phyloP scores from a whole-genome alignment of 768 basidiomycete species.

The Infundibulicybe gibba region DNA sequence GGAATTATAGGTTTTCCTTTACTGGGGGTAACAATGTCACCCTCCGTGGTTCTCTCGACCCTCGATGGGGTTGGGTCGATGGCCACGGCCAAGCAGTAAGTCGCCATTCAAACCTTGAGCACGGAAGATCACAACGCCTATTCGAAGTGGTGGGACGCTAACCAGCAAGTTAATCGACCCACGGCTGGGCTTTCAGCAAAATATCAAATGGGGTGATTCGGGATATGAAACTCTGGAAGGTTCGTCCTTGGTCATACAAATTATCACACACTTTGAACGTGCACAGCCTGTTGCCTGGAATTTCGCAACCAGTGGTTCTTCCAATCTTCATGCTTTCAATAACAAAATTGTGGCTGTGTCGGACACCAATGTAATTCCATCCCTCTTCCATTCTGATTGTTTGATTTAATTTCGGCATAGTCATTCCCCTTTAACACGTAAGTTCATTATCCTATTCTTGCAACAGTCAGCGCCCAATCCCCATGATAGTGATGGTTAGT shows the following conservation, averaged over 20 bases:
- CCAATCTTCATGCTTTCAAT: constrained; percentile 47
- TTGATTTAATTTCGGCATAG: constrained; percentile 17
- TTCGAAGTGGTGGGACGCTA: constrained; percentile 55
- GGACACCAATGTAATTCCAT: constrained; percentile 27
- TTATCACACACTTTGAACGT: neutral
- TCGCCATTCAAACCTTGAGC: neutral
- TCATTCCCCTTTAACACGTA: constrained; percentile 63
- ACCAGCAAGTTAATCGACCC: constrained; percentile 48
- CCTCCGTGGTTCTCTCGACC: constrained; percentile 48
- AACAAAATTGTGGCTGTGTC: constrained; percentile 55
- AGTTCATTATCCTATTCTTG: constrained; percentile 11
- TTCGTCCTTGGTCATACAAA: constrained; percentile 7
- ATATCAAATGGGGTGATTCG: constrained; percentile 51
- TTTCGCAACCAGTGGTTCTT: constrained; percentile 47
- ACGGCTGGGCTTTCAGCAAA: constrained; percentile 50
- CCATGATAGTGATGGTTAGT: neutral
- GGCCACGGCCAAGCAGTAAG: constrained; percentile 52
- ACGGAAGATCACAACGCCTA: no score
- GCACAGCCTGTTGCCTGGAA: constrained; percentile 55
- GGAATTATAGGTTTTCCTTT: constrained; percentile 44
- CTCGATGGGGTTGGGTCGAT: constrained; percentile 64
- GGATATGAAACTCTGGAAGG: constrained; percentile 57
- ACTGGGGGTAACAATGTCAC: constrained; percentile 56
- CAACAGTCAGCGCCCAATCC: neutral
- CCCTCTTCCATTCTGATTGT: neutral